Evolutionary conservation across 1,284 basidiomycete genomes (phyloP).

Genomic region (Leccinum subrobustum): DNA sequence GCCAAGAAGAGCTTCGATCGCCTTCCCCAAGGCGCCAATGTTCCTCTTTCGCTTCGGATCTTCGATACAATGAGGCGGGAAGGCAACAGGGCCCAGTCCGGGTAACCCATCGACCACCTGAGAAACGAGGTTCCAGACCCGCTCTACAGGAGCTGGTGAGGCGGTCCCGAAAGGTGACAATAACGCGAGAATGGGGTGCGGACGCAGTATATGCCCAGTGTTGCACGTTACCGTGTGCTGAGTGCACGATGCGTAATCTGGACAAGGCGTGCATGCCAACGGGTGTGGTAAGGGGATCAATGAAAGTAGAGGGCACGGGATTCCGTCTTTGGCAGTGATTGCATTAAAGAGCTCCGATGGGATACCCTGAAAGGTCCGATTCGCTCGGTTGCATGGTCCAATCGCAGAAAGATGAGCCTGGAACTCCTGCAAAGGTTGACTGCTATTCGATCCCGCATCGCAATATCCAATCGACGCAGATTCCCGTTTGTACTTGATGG

Average conservation of each 20-base stretch:
- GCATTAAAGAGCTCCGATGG: slow-evolving; percentile 29
- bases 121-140: slow-evolving; percentile 47
- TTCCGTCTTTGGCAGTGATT: slow-evolving; percentile 36
- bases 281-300: slow-evolving; percentile 62
- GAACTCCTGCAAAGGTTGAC: slow-evolving; percentile 53
- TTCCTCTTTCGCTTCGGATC: slow-evolving; percentile 80
- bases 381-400: slow-evolving; percentile 59
- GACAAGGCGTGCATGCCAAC: slow-evolving; percentile 80
- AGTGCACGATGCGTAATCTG: slow-evolving; percentile 76
- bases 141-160: slow-evolving; percentile 41
- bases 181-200: slow-evolving; percentile 53
- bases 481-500: slow-evolving; percentile 59
- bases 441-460: slow-evolving; percentile 65
- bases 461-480: slow-evolving; percentile 83
- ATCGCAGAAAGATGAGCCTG: slow-evolving; percentile 46
- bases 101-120: slow-evolving; percentile 70
- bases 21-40: slow-evolving; percentile 76
- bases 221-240: slow-evolving; percentile 69
- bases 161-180: slow-evolving; percentile 40
- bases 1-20: slow-evolving; percentile 68
- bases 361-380: slow-evolving; percentile 43
- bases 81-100: slow-evolving; percentile 72
- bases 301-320: slow-evolving; percentile 51
- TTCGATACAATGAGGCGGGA: slow-evolving; percentile 79
- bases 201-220: slow-evolving; percentile 69